These are phyloP conservation scores for Apium graveolens DNA, from an alignment of 129 eudicot species.

Conservation along the genomic window DNA sequence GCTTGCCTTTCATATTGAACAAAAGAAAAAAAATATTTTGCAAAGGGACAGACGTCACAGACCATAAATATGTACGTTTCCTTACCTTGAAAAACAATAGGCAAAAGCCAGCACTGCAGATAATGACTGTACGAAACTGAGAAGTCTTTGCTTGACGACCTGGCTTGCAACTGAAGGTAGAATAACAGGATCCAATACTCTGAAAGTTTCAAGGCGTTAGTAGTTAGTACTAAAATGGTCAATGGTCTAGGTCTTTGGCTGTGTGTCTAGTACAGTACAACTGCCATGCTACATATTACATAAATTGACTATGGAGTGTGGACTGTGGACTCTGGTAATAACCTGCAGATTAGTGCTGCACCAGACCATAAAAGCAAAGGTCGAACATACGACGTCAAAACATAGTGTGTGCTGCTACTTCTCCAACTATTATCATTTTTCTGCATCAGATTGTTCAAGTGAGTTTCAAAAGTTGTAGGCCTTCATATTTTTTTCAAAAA, in stretches of 20 bases:
- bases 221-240: slow-evolving; percentile 8
- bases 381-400: slow-evolving; percentile 57
- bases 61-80: not conserved
- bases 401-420: slow-evolving; percentile 45
- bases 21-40: not conserved
- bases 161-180: slow-evolving; percentile 72
- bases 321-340: slow-evolving; percentile 16
- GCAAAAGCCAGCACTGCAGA: slow-evolving; percentile 80
- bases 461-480: slow-evolving; percentile 13
- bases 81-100: slow-evolving; percentile 74
- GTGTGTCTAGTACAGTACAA: slow-evolving; percentile 9
- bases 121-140: slow-evolving; percentile 63
- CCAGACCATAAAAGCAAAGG: slow-evolving; percentile 84
- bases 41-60: not conserved
- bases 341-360: slow-evolving; percentile 75
- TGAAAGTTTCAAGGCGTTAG: slow-evolving; percentile 27
- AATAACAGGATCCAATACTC: slow-evolving; percentile 67
- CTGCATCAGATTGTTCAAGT: slow-evolving; percentile 32
- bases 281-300: slow-evolving; percentile 3
- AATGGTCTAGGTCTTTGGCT: not conserved
- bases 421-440: slow-evolving; percentile 52
- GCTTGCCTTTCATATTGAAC: not conserved
- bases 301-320: slow-evolving; percentile 12
- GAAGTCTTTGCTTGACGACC: slow-evolving; percentile 70
- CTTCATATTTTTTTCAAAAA: not conserved